Conservation (phyloP, 805 yeast species). For the Cyberlindnera bimundalis region DNA sequence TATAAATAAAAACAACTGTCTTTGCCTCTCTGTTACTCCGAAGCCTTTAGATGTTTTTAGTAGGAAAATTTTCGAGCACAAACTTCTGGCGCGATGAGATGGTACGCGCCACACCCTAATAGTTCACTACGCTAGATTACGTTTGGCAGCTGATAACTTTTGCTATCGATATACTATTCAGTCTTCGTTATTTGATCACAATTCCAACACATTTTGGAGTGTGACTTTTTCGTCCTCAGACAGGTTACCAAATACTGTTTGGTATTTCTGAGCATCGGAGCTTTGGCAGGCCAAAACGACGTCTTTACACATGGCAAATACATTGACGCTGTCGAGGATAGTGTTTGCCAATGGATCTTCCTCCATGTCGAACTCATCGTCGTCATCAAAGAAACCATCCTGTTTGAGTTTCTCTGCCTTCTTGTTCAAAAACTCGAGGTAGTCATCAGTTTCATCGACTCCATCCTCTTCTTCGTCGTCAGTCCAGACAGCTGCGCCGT, state of each 20-base stretch:
- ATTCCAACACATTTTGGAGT: slow-evolving; percentile 31
- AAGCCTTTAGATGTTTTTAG: background rate
- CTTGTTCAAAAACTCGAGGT: slow-evolving; percentile 44
- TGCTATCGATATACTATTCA: too few species aligned
- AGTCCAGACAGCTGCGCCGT: slow-evolving; percentile 26
- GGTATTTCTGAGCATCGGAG: slow-evolving; percentile 46
- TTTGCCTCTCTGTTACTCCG: too few species aligned
- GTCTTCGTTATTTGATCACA: too few species aligned
- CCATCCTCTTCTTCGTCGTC: slow-evolving; percentile 28
- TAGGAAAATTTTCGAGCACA: slow-evolving; percentile 16
- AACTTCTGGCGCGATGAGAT: slow-evolving; percentile 15
- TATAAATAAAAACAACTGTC: too few species aligned
- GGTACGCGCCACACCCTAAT: slow-evolving; percentile 13
- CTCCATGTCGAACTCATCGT: slow-evolving; percentile 65
- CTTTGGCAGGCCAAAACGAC: slow-evolving; percentile 48
- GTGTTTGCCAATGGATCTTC: slow-evolving; percentile 82
- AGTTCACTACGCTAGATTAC: too few species aligned
- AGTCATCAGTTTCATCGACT: slow-evolving; percentile 39
- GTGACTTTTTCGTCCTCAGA: slow-evolving; percentile 34
- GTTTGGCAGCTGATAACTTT: too few species aligned
- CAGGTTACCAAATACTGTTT: slow-evolving; percentile 40
- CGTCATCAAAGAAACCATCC: slow-evolving; percentile 35
- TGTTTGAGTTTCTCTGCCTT: slow-evolving; percentile 39
- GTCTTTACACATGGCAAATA: slow-evolving; percentile 61
- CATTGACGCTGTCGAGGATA: slow-evolving; percentile 73